Evolutionary conservation across 1,284 basidiomycete genomes (phyloP).

Genomic region (Crepidotus sp.): DNA sequence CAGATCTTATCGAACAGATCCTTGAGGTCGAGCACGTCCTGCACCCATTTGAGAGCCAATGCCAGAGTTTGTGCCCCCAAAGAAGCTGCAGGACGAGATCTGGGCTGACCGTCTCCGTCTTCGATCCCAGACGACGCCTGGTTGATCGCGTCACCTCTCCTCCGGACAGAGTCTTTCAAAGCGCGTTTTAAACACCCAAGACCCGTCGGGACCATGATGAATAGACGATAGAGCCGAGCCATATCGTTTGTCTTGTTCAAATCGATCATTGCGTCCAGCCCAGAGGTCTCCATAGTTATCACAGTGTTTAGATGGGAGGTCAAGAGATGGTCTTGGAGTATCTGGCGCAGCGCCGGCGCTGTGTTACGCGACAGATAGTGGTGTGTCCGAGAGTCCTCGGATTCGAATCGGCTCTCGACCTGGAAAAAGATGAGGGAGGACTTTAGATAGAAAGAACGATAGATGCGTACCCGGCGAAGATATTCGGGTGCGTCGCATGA

Average conservation of each 20-base stretch:
- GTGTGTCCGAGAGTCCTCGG: conserved; percentile 82
- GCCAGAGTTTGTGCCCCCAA: conserved; percentile 36
- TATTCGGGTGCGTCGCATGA: conserved; percentile 79
- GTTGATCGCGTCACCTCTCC: conserved; percentile 80
- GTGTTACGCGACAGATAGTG: conserved; percentile 85
- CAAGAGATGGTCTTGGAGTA: conserved; percentile 76
- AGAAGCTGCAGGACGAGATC: conserved; percentile 34
- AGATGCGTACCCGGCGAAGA: conserved; percentile 57
- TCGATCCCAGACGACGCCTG: conserved; percentile 31
- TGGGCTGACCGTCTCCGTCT: conserved; percentile 26
- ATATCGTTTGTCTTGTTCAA: conserved; percentile 73
- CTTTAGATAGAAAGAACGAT: background rate
- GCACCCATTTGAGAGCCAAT: conserved; percentile 87
- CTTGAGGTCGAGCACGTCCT: conserved; percentile 86
- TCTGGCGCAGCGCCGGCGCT: conserved; percentile 56
- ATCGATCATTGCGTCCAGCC: conserved; percentile 86
- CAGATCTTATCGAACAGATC: conserved; percentile 83
- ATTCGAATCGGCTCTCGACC: conserved; percentile 77
- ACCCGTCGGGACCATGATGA: conserved; percentile 64
- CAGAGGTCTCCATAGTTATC: conserved; percentile 77
- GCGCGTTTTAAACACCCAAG: conserved; percentile 58
- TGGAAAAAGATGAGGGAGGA: conserved; percentile 28
- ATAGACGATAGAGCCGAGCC: conserved; percentile 75
- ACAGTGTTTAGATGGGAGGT: conserved; percentile 70
- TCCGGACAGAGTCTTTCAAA: conserved; percentile 69